Evolutionary conservation across 108 stramenopile species (phyloP).

Genomic region (Discostella stelligeroides): DNA sequence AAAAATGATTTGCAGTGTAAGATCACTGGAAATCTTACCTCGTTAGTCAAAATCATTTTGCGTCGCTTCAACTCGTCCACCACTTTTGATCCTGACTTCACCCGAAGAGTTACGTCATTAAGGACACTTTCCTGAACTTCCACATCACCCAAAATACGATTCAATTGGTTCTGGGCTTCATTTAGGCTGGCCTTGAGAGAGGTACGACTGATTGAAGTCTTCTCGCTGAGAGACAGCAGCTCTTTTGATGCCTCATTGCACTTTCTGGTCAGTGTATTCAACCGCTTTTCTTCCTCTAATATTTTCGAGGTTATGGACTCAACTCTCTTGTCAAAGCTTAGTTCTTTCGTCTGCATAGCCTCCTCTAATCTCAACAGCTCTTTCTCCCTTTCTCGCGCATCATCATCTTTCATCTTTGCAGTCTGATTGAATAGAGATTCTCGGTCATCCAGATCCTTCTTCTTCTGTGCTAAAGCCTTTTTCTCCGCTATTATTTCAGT

Average conservation of each 20-base stretch:
- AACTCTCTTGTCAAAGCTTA: constrained; percentile 20
- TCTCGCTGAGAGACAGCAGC: constrained; percentile 29
- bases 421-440: constrained; percentile 17
- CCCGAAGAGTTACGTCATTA: constrained; percentile 13
- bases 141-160: constrained; percentile 17
- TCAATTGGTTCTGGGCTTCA: constrained; percentile 24
- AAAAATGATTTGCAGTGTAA: background rate
- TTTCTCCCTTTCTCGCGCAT: constrained; percentile 16
- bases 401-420: constrained; percentile 17
- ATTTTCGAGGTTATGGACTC: constrained; percentile 18
- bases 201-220: constrained; percentile 25
- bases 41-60: constrained; percentile 20
- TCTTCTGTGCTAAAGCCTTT: constrained; percentile 9
- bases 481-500: constrained; percentile 16
- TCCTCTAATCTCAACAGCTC: constrained; percentile 28
- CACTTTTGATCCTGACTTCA: constrained; percentile 28
- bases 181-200: constrained; percentile 21
- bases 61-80: constrained; percentile 34
- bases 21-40: constrained; percentile 18
- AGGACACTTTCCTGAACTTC: constrained; percentile 27
- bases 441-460: constrained; percentile 2
- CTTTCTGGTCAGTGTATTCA: constrained; percentile 16
- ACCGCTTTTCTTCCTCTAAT: constrained; percentile 29
- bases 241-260: constrained; percentile 25
- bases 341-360: constrained; percentile 17